phyloP scores from a whole-genome alignment of 1,139 yeast genomes.

The Zygosaccharomyces sapae region DNA sequence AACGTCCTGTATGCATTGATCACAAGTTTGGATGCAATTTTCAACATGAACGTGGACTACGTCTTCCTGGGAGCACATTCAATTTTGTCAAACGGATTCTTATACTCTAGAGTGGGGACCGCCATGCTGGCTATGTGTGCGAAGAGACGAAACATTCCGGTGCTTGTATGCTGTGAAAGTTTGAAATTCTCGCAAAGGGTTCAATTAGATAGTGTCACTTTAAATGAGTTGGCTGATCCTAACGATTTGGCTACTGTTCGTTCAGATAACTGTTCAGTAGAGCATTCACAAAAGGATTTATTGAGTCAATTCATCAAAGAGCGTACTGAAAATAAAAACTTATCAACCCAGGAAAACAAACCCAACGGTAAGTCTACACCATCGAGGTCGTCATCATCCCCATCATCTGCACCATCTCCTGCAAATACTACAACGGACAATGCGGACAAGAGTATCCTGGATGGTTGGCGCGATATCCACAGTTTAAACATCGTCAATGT shows the following conservation, averaged over 20 bases:
- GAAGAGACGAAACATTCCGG: slow-evolving; percentile 83
- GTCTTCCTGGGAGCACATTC: slow-evolving; percentile 97
- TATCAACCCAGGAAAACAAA: slow-evolving; percentile 28
- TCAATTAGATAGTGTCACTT: slow-evolving; percentile 90
- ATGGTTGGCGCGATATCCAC: slow-evolving; percentile 61
- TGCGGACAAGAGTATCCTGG: slow-evolving; percentile 42
- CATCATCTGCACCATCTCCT: slow-evolving; percentile 20
- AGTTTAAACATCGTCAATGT: slow-evolving; percentile 74
- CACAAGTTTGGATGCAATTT: slow-evolving; percentile 72
- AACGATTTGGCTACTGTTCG: slow-evolving; percentile 60
- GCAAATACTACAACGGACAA: slow-evolving; percentile 18
- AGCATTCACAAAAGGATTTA: slow-evolving; percentile 52
- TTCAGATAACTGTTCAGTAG: slow-evolving; percentile 51
- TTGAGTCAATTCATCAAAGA: slow-evolving; percentile 60
- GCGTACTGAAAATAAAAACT: slow-evolving; percentile 32
- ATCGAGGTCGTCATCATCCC: neutral
- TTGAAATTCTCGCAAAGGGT: slow-evolving; percentile 93
- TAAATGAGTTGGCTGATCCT: slow-evolving; percentile 86
- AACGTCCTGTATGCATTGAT: slow-evolving; percentile 72
- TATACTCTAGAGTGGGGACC: slow-evolving; percentile 92
- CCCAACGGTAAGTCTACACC: slow-evolving; percentile 19
- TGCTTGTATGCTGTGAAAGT: slow-evolving; percentile 91
- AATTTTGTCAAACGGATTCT: slow-evolving; percentile 89
- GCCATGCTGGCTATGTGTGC: slow-evolving; percentile 93
- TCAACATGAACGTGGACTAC: slow-evolving; percentile 83